Base-by-base conservation (phyloP, 1,284 basidiomycete species). In the Leccinum subrobustum region DNA sequence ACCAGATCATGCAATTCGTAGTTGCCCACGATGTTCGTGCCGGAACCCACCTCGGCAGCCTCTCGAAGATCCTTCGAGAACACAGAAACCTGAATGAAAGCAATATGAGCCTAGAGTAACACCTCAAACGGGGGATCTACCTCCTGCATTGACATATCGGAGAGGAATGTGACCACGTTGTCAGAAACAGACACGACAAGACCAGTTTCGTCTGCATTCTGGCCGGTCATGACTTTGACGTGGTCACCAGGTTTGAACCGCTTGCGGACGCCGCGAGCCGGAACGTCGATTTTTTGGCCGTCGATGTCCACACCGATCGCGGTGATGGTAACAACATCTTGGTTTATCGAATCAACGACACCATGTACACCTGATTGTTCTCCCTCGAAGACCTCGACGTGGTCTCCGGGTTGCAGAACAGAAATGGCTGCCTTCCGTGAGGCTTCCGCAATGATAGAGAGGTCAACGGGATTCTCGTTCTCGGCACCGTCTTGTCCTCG, bases 61-160 rank as follows among this genome's bases (percentile, higher is more conserved):
- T 96, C 95, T 69, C 96, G 91, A 37, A 99, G 81, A 77, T 99
- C 97, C 79, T 96, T 98, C 0, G 95, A 93, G 78, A 99, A 99
- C 2, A 96, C 96, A 52, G 93, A 94, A 57, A 98, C 91, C 92
- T 94, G 52, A 42, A 52, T 67, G 18, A 18, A 56, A 54, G 27
- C 8, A 37, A 29, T 31, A 37, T 60, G 33, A 39, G 52, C 33
- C 61, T 58, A 23, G 4, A 44, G 47, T 8, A 47, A 20, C 12
- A 50, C 1, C 9, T 23, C 12, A 14, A 47, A 23, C 50, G 25
- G 56, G 44, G 6, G 6, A 65, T 76, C 57, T 62, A 89, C 93
- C 84, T 99, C 96, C 72, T 94, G 90, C 83, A 96, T 89, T 4
- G 92, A 92, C 86, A 98, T 91, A 75, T 98, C 96, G n/a, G 94